A percentile compares a stretch with the other conserved stretches of the same genome.
These are phyloP conservation scores for Debaryomyces sp. DNA, from an alignment of 1,139 yeast species.

Conservation along the genomic window DNA sequence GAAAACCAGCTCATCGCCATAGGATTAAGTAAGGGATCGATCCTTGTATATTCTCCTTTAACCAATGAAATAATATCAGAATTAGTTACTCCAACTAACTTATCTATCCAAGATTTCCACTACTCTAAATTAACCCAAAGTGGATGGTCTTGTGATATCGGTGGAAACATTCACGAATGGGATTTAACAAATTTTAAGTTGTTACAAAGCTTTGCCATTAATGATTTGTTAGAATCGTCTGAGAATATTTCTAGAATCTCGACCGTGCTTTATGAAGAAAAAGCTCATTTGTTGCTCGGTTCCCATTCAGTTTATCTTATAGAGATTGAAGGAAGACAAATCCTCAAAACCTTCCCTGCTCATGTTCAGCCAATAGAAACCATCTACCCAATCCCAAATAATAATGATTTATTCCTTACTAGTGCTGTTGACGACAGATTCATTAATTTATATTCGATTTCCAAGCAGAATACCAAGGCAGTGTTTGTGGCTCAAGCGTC, in stretches of 20 bases:
- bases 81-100: conserved; percentile 52
- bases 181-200: conserved; percentile 49
- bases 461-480: conserved; percentile 40
- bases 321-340: conserved; percentile 38
- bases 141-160: conserved; percentile 66
- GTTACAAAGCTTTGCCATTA: conserved; percentile 45
- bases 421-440: conserved; percentile 80
- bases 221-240: conserved; percentile 36
- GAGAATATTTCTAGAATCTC: conserved; percentile 37
- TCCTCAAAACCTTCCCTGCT: conserved; percentile 63
- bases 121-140: conserved; percentile 43
- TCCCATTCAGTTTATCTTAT: conserved; percentile 63
- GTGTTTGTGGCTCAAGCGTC: conserved; percentile 72
- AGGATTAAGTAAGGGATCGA: conserved; percentile 67
- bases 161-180: conserved; percentile 68
- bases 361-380: conserved; percentile 68
- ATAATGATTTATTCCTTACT: conserved; percentile 56
- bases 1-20: conserved; percentile 55
- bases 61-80: conserved; percentile 57
- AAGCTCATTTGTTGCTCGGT: conserved; percentile 58
- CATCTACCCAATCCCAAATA: conserved; percentile 36
- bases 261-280: conserved; percentile 36
- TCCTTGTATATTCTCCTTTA: conserved; percentile 69
- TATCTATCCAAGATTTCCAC: conserved; percentile 57
- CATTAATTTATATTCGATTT: conserved; percentile 65